phyloP scores from a whole-genome alignment of 2,329 filamentous ascomycete genomes.

The Incumbomyces delicatus region DNA sequence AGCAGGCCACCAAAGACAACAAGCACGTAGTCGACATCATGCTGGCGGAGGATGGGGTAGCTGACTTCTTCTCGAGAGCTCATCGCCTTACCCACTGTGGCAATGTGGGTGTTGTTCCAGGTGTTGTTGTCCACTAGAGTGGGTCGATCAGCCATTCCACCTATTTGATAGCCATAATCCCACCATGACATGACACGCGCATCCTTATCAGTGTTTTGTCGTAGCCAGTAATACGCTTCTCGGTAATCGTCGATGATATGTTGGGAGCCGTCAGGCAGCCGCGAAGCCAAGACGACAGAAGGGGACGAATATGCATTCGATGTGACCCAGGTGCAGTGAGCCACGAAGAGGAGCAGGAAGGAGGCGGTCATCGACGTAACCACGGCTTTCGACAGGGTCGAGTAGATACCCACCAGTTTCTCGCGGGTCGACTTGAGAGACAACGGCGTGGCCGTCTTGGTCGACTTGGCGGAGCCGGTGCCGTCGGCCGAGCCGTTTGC shows the following conservation, averaged over 20 bases:
- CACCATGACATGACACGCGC: conserved; percentile 99
- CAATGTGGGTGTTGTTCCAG: conserved; percentile 99
- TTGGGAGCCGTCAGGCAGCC: conserved; percentile 85
- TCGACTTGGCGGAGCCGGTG: conserved; percentile 32
- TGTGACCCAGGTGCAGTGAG: conserved; percentile 98
- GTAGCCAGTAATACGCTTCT: conserved; percentile 98
- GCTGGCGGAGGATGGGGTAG: conserved; percentile 96
- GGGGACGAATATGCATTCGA: conserved; percentile 98
- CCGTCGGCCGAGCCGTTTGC: conserved; percentile 25
- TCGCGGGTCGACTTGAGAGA: conserved; percentile 59
- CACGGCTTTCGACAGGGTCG: conserved; percentile 65
- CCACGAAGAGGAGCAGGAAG: conserved; percentile 86
- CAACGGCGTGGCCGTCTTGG: conserved; percentile 49
- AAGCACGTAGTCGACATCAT: conserved; percentile 97
- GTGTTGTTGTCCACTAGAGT: conserved; percentile 99
- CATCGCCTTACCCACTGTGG: conserved; percentile 98
- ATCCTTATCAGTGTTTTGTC: conserved; percentile 88
- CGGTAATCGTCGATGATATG: conserved; percentile 99
- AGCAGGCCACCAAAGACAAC: conserved; percentile 93
- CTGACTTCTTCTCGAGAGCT: conserved; percentile 94
- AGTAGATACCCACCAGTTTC: conserved; percentile 76
- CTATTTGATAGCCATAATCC: conserved; percentile 99
- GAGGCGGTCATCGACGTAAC: conserved; percentile 62
- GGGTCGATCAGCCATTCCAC: conserved; percentile 95
- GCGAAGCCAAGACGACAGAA: conserved; percentile 88